phyloP scores from a whole-genome alignment of 345 rosid species.

The Hibiscus trionum region DNA sequence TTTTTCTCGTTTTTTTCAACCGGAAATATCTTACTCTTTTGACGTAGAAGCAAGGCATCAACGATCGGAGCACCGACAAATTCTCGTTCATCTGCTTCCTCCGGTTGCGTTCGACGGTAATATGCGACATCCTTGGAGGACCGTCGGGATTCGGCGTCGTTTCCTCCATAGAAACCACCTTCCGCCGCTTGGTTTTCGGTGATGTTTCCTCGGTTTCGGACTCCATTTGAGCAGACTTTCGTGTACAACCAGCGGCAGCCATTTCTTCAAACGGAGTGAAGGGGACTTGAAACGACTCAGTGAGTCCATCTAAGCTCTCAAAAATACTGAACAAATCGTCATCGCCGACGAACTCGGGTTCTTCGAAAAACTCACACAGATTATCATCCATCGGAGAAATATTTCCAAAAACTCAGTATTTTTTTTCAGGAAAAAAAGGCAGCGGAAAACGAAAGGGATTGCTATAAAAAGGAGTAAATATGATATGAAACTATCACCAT shows the following conservation, averaged over 20 bases:
- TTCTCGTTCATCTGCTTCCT: slow-evolving; percentile 98
- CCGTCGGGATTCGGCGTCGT: slow-evolving; percentile 38
- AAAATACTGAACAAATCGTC: slow-evolving; percentile 79
- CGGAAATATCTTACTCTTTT: slow-evolving; percentile 55
- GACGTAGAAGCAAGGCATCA: slow-evolving; percentile 98
- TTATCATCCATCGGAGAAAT: slow-evolving; percentile 28
- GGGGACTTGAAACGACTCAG: slow-evolving; percentile 37
- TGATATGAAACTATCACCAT: slow-evolving; percentile 54
- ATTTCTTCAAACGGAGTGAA: slow-evolving; percentile 30
- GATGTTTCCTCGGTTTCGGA: slow-evolving; percentile 41
- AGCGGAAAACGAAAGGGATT: not conserved
- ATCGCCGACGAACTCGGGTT: slow-evolving; percentile 40
- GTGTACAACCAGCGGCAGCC: slow-evolving; percentile 12
- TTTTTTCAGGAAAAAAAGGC: not conserved
- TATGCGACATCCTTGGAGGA: slow-evolving; percentile 70
- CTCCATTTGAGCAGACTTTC: slow-evolving; percentile 29
- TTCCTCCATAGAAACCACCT: slow-evolving; percentile 22
- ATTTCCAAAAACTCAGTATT: not conserved
- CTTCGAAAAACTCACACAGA: slow-evolving; percentile 42
- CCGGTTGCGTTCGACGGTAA: slow-evolving; percentile 92
- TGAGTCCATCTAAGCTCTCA: slow-evolving; percentile 54
- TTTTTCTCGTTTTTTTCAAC: too few species aligned
- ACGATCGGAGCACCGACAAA: slow-evolving; percentile 68
- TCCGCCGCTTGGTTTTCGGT: slow-evolving; percentile 40
- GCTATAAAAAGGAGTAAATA: slow-evolving; percentile 10